phyloP scores from a whole-genome alignment of 169 alveolate species.

The Plasmodium reichenowi region DNA sequence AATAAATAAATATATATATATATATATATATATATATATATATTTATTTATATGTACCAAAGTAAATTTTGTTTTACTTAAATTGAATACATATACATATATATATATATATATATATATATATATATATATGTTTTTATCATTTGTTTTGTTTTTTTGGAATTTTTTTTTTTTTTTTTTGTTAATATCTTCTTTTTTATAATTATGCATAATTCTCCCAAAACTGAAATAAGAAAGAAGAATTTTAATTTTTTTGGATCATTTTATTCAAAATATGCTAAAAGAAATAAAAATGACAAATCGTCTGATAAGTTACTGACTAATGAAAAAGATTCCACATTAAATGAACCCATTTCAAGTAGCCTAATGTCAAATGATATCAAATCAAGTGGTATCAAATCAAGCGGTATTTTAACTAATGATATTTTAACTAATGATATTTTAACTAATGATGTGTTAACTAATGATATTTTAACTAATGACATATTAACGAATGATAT shows the following conservation, averaged over 20 bases:
- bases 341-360: background rate
- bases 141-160: constrained; percentile 26
- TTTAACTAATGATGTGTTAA: too few species aligned
- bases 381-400: background rate
- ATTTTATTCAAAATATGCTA: constrained; percentile 41
- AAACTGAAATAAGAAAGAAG: constrained; percentile 36
- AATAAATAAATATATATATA: too few species aligned
- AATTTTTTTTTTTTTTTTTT: constrained; percentile 43
- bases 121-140: background rate
- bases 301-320: background rate
- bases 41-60: too few species aligned
- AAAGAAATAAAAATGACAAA: constrained; percentile 17
- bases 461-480: too few species aligned
- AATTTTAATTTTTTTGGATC: constrained; percentile 44
- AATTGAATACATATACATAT: background rate
- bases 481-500: too few species aligned
- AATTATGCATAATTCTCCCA: constrained; percentile 42
- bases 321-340: constrained; percentile 8
- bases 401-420: background rate
- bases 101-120: background rate
- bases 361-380: background rate
- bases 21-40: too few species aligned
- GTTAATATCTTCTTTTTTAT: constrained; percentile 8
- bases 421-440: too few species aligned
- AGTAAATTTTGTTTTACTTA: too few species aligned